Evolutionary conservation across 2,329 filamentous ascomycete species (phyloP).

Genomic region (Huntiella moniliformis): DNA sequence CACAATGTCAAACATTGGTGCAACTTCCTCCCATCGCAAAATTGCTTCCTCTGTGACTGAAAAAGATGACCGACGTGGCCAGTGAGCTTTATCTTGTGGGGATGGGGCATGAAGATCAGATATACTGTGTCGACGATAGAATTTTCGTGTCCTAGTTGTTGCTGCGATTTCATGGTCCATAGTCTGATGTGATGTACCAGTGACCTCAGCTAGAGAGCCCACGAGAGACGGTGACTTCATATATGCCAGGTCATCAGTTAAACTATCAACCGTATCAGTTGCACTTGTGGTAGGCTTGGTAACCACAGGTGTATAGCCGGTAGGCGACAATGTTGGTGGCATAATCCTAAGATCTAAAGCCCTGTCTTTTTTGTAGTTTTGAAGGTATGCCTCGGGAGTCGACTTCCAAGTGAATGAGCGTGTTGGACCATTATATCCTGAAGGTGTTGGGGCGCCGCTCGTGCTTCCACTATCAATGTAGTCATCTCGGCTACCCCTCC

Average conservation of each 20-base stretch:
- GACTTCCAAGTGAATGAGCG: slow-evolving; percentile 45
- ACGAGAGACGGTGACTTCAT: not conserved
- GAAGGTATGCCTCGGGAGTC: slow-evolving; percentile 40
- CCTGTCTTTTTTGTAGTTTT: slow-evolving; percentile 4
- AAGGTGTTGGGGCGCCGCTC: not conserved
- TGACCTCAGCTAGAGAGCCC: not conserved
- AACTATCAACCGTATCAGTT: slow-evolving; percentile 1
- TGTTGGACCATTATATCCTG: slow-evolving; percentile 4
- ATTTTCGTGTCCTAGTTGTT: slow-evolving; percentile 5
- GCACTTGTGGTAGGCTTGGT: not conserved
- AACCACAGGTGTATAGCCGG: not conserved
- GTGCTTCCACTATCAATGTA: slow-evolving; percentile 19
- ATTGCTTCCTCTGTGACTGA: slow-evolving; percentile 58
- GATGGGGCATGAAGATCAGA: slow-evolving; percentile 17
- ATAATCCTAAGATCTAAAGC: not conserved
- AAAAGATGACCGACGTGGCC: slow-evolving; percentile 58
- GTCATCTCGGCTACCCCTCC: slow-evolving; percentile 37
- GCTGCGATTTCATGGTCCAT: slow-evolving; percentile 2
- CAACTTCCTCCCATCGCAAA: slow-evolving; percentile 42
- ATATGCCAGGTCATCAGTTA: slow-evolving; percentile 2
- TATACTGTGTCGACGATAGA: slow-evolving; percentile 46
- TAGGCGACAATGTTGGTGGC: no score
- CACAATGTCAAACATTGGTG: slow-evolving; percentile 21
- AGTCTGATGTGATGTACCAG: slow-evolving; percentile 1
- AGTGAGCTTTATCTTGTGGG: slow-evolving; percentile 36